Percentiles rank a stretch among this genome's conserved stretches.
Evolutionary conservation across 805 yeast genomes (phyloP).

Genomic region (Maudiozyma pseudohumilis): DNA sequence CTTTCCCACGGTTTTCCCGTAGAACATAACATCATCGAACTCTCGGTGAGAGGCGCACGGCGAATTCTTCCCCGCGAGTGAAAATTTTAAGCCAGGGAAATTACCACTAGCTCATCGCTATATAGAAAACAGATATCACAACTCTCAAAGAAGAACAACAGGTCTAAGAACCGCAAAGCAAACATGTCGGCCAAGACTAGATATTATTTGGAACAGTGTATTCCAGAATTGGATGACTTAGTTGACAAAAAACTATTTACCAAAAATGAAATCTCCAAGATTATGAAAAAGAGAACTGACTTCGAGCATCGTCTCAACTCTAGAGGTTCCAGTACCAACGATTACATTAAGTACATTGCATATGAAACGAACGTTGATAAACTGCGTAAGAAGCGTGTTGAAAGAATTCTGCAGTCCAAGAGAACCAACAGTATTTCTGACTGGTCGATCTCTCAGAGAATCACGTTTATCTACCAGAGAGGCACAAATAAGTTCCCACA

Average conservation of each 20-base stretch:
- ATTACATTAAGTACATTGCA: constrained; percentile 66
- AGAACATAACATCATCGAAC: too few relatives aligned
- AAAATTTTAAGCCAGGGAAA: too few relatives aligned
- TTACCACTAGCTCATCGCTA: too few relatives aligned
- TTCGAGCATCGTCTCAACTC: constrained; percentile 85
- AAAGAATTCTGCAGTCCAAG: constrained; percentile 46
- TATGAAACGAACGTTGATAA: constrained; percentile 75
- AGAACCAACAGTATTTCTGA: constrained; percentile 65
- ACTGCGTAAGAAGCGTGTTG: constrained; percentile 61
- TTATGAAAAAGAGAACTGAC: constrained; percentile 90
- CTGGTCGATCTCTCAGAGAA: constrained; percentile 77
- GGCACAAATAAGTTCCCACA: constrained; percentile 73
- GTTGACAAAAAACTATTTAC: constrained; percentile 72
- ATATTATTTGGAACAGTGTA: constrained; percentile 54
- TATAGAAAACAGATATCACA: too few relatives aligned
- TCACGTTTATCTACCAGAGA: constrained; percentile 73
- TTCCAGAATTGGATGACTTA: constrained; percentile 88
- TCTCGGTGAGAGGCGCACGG: too few relatives aligned
- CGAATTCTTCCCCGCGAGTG: too few relatives aligned
- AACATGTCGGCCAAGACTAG: constrained; percentile 46
- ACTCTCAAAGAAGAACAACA: not conserved
- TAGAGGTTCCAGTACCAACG: constrained; percentile 69
- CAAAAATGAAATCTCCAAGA: constrained; percentile 68
- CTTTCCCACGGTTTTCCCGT: too few relatives aligned
- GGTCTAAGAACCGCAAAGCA: not conserved